Base-by-base conservation (phyloP, 371 early-diverging fungal genomes). In the Actinomucor elegans region DNA sequence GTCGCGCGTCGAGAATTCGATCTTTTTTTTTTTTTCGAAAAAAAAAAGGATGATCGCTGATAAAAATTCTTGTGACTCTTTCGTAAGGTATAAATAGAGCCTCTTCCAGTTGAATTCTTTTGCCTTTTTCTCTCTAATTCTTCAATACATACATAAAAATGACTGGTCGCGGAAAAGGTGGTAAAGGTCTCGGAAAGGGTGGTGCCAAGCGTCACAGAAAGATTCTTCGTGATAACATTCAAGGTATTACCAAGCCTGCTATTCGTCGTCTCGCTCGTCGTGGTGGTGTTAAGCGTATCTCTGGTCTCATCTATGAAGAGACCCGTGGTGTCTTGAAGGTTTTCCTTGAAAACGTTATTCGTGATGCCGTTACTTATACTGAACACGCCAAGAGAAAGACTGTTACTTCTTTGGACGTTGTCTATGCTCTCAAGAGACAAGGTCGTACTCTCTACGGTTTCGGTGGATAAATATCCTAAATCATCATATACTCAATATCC, bases 321-420 rank as follows among this genome's bases (percentile, higher is more conserved):
- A 97, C 99, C 66, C 94, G 98, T 75, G 85, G 84, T 61, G 96
- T 98, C 67, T 88, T 98, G 71, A 96, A 93, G 91, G 85, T 84
- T 52, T 99, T 99, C 87, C 89, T 99, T 58, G 98, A 97, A 78
- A 92, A 93, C 75, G 96, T 99, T 64, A 94, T 99, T 65, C 86
- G 94, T 57, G 97, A 97, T 73, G 93, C 99, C 35, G 98, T 98
- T 55, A 97, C 97, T 64, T 99, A 99, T 88, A 97, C 96, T 67
- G 97, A 98, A 77, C 99, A 99, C 87, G 99, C 98, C 77, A 99
- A 99, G 89, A 92, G 99, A 84, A 99, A 99, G 95, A 99, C 99
- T 60, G 99, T 99, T 66, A 81, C 81, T 46, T 77, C 69, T 73
- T 73, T 51, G 69, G 77, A 63, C 71, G 97, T 98, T 46, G 93